Base-by-base conservation (phyloP, 2,329 filamentous ascomycete genomes). In the Colletotrichum lentis region DNA sequence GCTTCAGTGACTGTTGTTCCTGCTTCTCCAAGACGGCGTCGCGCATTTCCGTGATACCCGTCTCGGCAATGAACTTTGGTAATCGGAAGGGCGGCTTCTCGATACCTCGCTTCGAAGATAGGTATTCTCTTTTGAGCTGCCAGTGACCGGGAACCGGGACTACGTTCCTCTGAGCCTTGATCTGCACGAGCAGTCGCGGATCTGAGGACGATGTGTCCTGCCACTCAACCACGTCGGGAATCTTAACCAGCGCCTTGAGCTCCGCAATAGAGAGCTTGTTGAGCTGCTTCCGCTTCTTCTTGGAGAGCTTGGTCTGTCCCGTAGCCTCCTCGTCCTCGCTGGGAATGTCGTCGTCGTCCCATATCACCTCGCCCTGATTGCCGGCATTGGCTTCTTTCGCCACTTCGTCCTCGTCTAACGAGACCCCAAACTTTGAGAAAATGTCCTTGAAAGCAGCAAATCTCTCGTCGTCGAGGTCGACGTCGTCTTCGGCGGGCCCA, bases 201-300 rank as follows among this genome's bases (percentile, higher is more conserved):
- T 99, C 94, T 31, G 92, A 89, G 0, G 96, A 94, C 18, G 93
- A 96, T 14, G 93, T 92, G 77, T 99, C 96, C 62, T 96, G 96
- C 96, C 96, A 98, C 75, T 99, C 96, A 6, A 99, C 95, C 11
- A 97, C 88, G 78, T 99, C 96, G 2, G 96, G 96, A 73, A 94
- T 95, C 74, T 86, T 87, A 69, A 97, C 96, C 63, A 97, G 82
- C 6, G 95, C 93, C 81, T 99, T 99, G 71, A 99, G 86, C 80
- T 98, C 94, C 56, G 96, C 96, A 68, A 99, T 93, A 7, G 95
- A 97, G 39, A 98, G 84, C 79, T 96, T 97, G 81, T 91, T 96
- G 76, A 94, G 85, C 80, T 91, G 89, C 82, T 98, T 99, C 73
- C 91, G 88, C 80, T 96, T 95, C 84, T 97, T 97, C 81, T 97